phyloP scores from a whole-genome alignment of 1,139 yeast species.

The Schwanniomyces etchellsii region DNA sequence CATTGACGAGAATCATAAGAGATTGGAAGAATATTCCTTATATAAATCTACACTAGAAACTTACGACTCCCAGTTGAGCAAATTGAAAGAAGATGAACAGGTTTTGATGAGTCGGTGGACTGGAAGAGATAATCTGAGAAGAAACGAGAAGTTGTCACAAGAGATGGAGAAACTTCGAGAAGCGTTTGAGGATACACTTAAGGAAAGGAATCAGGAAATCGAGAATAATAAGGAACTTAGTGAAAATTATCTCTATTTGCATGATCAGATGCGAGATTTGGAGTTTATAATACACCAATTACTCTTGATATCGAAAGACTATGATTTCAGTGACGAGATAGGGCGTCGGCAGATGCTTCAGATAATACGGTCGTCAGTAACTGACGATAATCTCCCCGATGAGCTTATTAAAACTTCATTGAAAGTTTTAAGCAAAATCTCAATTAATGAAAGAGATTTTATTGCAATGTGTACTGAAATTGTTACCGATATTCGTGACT shows the following conservation, averaged over 20 bases:
- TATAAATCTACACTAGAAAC: conserved; percentile 7
- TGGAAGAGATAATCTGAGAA: background rate
- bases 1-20: conserved; percentile 24
- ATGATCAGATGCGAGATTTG: conserved; percentile 45
- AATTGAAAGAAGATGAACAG: conserved; percentile 6
- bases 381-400: conserved; percentile 51
- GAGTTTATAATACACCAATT: conserved; percentile 78
- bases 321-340: conserved; percentile 86
- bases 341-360: conserved; percentile 82
- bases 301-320: conserved; percentile 58
- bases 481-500: conserved; percentile 77
- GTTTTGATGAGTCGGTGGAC: conserved; percentile 1
- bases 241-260: conserved; percentile 20
- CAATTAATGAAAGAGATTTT: conserved; percentile 79
- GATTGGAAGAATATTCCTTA: conserved; percentile 15
- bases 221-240: conserved; percentile 10
- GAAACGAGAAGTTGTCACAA: background rate
- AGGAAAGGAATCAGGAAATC: conserved; percentile 8
- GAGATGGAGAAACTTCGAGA: conserved; percentile 5
- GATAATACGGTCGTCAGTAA: conserved; percentile 57
- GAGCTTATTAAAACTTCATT: conserved; percentile 52
- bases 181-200: conserved; percentile 1
- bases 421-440: conserved; percentile 61
- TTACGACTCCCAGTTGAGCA: conserved; percentile 12
- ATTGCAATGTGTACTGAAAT: conserved; percentile 82